Evolutionary conservation across 2,329 filamentous ascomycete species (phyloP).

Genomic region (Corynespora cassiicola): DNA sequence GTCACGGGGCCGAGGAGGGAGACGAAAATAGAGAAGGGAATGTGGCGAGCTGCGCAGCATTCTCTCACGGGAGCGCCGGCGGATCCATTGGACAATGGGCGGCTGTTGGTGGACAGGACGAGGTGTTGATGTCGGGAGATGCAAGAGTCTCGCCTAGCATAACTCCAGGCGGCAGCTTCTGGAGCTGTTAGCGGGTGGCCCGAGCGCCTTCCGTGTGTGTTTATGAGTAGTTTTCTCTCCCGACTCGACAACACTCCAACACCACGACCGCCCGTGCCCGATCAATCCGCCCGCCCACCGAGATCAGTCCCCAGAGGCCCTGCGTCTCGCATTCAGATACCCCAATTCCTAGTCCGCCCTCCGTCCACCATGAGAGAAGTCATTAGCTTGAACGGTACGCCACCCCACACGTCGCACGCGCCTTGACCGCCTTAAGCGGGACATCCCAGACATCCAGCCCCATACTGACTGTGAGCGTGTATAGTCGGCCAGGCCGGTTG

Average conservation of each 20-base stretch:
- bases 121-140: too few species aligned
- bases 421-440: slow-evolving; percentile 50
- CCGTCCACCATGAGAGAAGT: slow-evolving; percentile 91
- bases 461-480: slow-evolving; percentile 62
- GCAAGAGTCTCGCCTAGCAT: neutral
- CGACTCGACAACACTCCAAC: slow-evolving; percentile 25
- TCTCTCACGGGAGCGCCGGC: slow-evolving; percentile 1
- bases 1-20: neutral
- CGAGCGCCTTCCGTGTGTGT: too few species aligned
- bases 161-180: slow-evolving; percentile 10
- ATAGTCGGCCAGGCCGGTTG: slow-evolving; percentile 99
- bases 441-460: slow-evolving; percentile 26
- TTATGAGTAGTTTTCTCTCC: too few species aligned
- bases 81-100: slow-evolving; percentile 10
- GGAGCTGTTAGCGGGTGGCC: too few species aligned
- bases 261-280: slow-evolving; percentile 8
- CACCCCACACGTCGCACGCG: slow-evolving; percentile 43
- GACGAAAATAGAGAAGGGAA: too few species aligned
- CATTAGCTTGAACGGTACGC: slow-evolving; percentile 97
- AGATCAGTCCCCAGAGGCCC: slow-evolving; percentile 9
- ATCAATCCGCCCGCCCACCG: slow-evolving; percentile 21
- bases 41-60: too few species aligned
- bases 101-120: too few species aligned
- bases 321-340: slow-evolving; percentile 43
- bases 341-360: slow-evolving; percentile 31